Evolutionary conservation across 331 rosid species (phyloP), one percentile per base, ranked within the genome.

Genomic region (Ulmus americana): DNA sequence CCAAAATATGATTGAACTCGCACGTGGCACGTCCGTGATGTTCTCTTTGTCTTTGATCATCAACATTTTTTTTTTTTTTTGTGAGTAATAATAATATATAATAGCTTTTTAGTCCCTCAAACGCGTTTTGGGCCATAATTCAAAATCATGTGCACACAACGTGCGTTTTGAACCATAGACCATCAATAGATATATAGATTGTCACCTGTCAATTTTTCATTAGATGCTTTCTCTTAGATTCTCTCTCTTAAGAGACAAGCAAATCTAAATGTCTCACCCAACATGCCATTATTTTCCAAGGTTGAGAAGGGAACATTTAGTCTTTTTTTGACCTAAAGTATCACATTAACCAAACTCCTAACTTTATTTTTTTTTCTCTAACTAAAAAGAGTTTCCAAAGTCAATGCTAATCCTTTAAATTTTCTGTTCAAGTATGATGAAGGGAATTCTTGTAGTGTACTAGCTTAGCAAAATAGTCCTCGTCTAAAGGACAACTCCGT

Each of bases 161-260:
- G 87, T 81, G 81, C 52, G 13, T 59, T 66, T 20, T 63, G 65
- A 76, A 63, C 39, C 45, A 51, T 63, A 43, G 59, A 16, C 70
- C 71, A 61, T 47, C 69, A 67, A 38, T n/a, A 56, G 44, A 71
- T 14, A 71, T 14, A 20, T n/a, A 56, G 44, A 71, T 14, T 44
- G 67, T 67, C 64, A 72, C 69, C 14, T 81, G 92, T 86, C 87
- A 84, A 83, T 81, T 78, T 54, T 59, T 42, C 45, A 59, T 59
- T 69, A n/a, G 65, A 7, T 61, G 15, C 39, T 65, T 28, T 54
- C 28, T 65, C 52, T 40, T 7, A 54, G 6, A 55, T 61, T 55
- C 5, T 7, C 13, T 61, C 16, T 38, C 12, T 6, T 28, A 0
- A 40, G 41, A 41, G 51, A 57, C 49, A 61, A 59, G 54, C 20